phyloP scores from a whole-genome alignment of 148 eudicot genomes.

The Mesembryanthemum crystallinum region DNA sequence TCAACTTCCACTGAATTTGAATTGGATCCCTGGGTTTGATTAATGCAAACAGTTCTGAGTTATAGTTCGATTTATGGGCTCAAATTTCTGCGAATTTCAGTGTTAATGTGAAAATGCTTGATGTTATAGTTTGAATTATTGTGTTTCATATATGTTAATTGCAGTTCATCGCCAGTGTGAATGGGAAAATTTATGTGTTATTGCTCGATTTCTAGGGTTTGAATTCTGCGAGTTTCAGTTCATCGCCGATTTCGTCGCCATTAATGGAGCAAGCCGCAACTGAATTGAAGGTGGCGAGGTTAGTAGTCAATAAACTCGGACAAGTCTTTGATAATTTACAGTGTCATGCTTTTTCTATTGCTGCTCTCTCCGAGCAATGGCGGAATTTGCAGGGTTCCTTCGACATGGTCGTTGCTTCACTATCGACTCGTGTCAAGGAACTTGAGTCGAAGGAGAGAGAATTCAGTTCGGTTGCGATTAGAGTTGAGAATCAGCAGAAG shows the following conservation, averaged over 20 bases:
- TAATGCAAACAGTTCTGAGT: too few relatives aligned
- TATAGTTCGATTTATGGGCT: too few relatives aligned
- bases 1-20: neutral
- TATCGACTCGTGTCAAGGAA: conserved; percentile 7
- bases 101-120: too few relatives aligned
- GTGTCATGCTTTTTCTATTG: conserved; percentile 3
- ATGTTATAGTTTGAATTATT: too few relatives aligned
- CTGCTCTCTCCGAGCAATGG: conserved; percentile 21
- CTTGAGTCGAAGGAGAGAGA: conserved; percentile 19
- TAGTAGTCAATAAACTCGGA: conserved; percentile 10
- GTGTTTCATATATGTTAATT: too few relatives aligned
- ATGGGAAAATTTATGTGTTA: too few relatives aligned
- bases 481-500: conserved; percentile 6
- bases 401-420: conserved; percentile 6
- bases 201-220: conserved; percentile 16
- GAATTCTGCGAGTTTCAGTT: neutral
- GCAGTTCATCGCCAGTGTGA: too few relatives aligned
- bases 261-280: conserved; percentile 11
- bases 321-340: conserved; percentile 19
- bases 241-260: neutral
- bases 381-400: conserved; percentile 6
- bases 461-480: neutral
- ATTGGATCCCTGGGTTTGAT: too few relatives aligned
- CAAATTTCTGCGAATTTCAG: too few relatives aligned
- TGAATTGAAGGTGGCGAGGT: neutral